Evolutionary conservation across 1,284 basidiomycete genomes (phyloP), one percentile per base, ranked within the genome.

Genomic region (Boletus mariae): DNA sequence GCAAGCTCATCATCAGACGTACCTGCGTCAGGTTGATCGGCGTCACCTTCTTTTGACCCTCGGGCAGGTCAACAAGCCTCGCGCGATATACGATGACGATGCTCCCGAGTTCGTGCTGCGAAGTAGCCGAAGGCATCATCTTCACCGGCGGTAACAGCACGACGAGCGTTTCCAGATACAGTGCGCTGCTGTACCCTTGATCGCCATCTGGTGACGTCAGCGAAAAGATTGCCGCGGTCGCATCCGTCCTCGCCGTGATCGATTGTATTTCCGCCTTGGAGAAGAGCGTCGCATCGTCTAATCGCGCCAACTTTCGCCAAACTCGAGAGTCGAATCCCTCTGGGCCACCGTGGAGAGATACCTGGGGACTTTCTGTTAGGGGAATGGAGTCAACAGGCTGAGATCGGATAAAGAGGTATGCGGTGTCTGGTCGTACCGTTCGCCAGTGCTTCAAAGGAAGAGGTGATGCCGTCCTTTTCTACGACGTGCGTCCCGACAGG

Each of bases 1-100:
- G 8, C 34, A 41, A 26, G 3, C 23, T 3, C 53, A 66, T 1
- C 4, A 35, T 35, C 12, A 17, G 32, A 44, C 56, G 42, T 58
- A 85, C 85, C 76, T 88, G 85, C 5, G 87, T 88, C 12, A 89
- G 65, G 61, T 90, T 90, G 53, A 89, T 73, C 1, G 87, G 85
- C 8, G 85, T 87, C 5, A 89, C 83, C 9, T 42, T 50, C 45
- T 57, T 60, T 53, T 68, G 71, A 7, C 57, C 54, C 12, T 59
- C 47, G 32, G 65, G 70, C 0, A 54, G 8, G 54, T 78, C 77
- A 25, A 72, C 67, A 4, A 89, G 68, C 64, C 80, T 85, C 13
- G 85, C 84, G 37, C 87, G 76, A 62, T 90, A 90, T 8, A 85
- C 73, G 17, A 88, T 67, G 8, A 83, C 71, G 29, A 87, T 72